These are phyloP conservation scores for Diplogelasinospora grovesii DNA, from an alignment of 495 filamentous ascomycete genomes.

Conservation along the genomic window DNA sequence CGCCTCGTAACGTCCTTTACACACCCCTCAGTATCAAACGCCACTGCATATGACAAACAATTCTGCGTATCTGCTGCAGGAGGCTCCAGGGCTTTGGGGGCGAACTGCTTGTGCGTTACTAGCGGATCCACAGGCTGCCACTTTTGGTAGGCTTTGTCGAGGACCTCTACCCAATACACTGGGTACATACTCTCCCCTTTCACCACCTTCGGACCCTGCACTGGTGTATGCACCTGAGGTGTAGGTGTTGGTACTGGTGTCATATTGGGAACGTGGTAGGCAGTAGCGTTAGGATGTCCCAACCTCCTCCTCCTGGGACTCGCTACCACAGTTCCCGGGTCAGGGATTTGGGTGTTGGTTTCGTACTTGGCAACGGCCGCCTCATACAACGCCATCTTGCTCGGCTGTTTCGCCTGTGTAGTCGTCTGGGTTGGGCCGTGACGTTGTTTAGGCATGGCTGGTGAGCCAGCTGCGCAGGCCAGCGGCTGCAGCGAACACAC, in stretches of 20 bases:
- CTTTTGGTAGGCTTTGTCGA: conserved; percentile 76
- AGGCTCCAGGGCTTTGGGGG: conserved; percentile 68
- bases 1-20: conserved; percentile 76
- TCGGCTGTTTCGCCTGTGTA: no score
- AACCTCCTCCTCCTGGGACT: conserved; percentile 34
- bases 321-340: no score
- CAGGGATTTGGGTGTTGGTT: conserved; percentile 13
- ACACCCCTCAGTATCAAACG: conserved; percentile 67
- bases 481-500: conserved; percentile 89
- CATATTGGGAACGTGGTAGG: conserved; percentile 29
- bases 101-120: conserved; percentile 68
- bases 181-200: conserved; percentile 63
- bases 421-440: conserved; percentile 23
- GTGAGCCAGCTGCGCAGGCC: conserved; percentile 55
- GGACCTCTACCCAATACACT: conserved; percentile 89
- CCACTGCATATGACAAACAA: conserved; percentile 73
- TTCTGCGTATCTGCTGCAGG: conserved; percentile 67
- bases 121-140: conserved; percentile 87
- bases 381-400: conserved; percentile 8
- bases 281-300: conserved; percentile 37
- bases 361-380: background rate
- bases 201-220: no score
- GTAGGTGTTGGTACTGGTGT: conserved; percentile 14
- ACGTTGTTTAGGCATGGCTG: conserved; percentile 40
- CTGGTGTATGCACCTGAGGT: conserved; percentile 26